Base-by-base conservation (phyloP, 1,284 basidiomycete genomes). In the Pseudozyma pruni region DNA sequence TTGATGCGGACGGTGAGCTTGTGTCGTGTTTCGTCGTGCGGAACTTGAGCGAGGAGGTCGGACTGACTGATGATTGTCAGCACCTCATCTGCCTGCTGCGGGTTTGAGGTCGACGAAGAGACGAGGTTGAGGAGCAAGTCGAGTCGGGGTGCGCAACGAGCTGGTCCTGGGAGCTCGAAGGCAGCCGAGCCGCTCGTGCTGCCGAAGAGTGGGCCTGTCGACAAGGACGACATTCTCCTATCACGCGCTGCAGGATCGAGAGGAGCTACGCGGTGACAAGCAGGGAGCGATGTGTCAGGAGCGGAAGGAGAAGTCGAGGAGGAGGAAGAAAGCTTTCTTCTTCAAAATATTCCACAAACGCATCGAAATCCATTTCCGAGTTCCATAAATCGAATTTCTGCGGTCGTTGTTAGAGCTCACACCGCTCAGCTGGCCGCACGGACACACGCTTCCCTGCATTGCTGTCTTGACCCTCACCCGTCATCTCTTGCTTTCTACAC, bases 1-100 rank as follows among this genome's bases (percentile, higher is more conserved):
- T 61, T 69, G 64, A 72, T 72, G 41, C 70, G 59, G 10, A 61
- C 50, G 1, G 57, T 58, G 39, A 68, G 64, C 48, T 69, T 68
- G 50, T 72, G 70, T n/a, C 57, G 62, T 4, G 50, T 56, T 35
- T 71, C 62, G 19, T 59, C 57, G 3, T 41, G 37, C 11, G 70
- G 39, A 1, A 68, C 17, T 0, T 44, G 41, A 14, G 44, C 39
- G 0, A 72, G 52, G 1, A 72, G 56, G 5, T 56, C 50, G 14
- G 63, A 68, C 32, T 67, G 56, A 11, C 52, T 57, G 51, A 72
- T 52, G 39, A 63, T 23, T 27, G 49, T 22, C 32, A 69, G 45
- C 9, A 57, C 31, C 13, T 52, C 39, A 11, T 72, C 56, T 31
- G 34, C 29, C 19, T 68, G 52, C 2, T 35, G 14, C 25, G 54